Evolutionary conservation across 208 protist genomes (phyloP), one percentile per base, ranked within the genome.

Genomic region (Leishmania guyanensis): DNA sequence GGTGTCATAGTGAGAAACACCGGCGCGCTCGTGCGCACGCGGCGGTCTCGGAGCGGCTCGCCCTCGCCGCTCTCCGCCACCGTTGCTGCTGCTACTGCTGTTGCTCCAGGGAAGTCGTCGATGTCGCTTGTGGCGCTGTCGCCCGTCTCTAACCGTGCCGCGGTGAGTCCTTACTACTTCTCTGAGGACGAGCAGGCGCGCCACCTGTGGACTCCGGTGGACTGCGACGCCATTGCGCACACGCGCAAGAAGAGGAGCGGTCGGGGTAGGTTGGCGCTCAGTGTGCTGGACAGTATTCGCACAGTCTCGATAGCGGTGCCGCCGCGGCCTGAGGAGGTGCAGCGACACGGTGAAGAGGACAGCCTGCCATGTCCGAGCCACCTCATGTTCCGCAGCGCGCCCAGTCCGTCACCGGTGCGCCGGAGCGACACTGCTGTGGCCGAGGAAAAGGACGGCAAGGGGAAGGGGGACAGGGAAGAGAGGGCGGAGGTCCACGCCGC

Each of bases 281-380:
- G 74, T 75, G 89, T 83, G 48, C 50, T 86, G 16, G 77, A 51
- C 62, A 85, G 77, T 29, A 84, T 92, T 26, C 80, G 78, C 84
- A 92, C 89, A 5, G 71, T 83, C 14, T 83, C 80, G 33, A 70
- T 87, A 22, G 77, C 60, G 29, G 65, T 86, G 29, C 83, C 78
- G 2, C 79, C 69, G 43, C n/a, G 58, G 22, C 69, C 74, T 3
- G 86, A 88, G 62, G 86, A 88, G 78, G 50, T 66, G 48, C 66
- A 78, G 75, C 89, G 86, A 20, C 73, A 84, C 5, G 68, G 78
- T 4, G 54, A 50, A 14, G 81, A 84, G 43, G 90, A 85, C 48
- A 62, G 82, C 29, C 58, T 89, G 83, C 85, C 85, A 20, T 93
- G 89, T 48, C 88, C 88, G 16, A 88, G 84, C 64, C 88, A 84